A percentile compares a stretch with the other conserved stretches of the same genome.
These are phyloP conservation scores for Boletus edulis DNA, from an alignment of 768 basidiomycete species.

Conservation along the genomic window DNA sequence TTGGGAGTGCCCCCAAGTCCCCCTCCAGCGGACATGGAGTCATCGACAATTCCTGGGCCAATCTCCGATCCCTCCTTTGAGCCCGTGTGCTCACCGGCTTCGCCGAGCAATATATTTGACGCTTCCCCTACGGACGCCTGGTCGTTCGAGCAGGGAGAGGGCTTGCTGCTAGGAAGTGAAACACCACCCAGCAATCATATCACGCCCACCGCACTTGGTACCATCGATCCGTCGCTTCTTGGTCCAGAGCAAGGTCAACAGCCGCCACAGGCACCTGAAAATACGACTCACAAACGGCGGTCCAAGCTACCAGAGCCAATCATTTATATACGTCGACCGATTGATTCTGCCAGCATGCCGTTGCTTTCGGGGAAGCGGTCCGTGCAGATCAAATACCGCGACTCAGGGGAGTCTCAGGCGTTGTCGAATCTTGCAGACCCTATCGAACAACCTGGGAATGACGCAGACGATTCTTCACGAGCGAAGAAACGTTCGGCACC, in stretches of 20 bases:
- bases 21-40: neutral
- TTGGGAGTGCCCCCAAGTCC: conserved; percentile 30
- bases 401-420: conserved; percentile 1
- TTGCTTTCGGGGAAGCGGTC: conserved; percentile 19
- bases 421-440: neutral
- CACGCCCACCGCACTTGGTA: conserved; percentile 5
- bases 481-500: conserved; percentile 7
- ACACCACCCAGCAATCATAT: neutral
- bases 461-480: neutral
- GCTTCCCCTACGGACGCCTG: neutral
- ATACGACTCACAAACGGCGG: conserved; percentile 3
- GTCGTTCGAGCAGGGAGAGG: conserved; percentile 7
- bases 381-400: conserved; percentile 32
- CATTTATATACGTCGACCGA: conserved; percentile 30
- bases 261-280: neutral
- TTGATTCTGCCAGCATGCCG: conserved; percentile 20
- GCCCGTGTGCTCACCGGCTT: neutral
- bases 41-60: neutral
- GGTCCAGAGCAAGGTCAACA: conserved; percentile 9
- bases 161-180: neutral
- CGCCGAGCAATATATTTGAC: conserved; percentile 7
- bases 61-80: neutral
- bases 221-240: conserved; percentile 33
- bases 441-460: neutral
- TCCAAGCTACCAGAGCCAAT: conserved; percentile 23